Base-by-base conservation (phyloP, 805 yeast genomes). In the Yamadazyma philogaea region DNA sequence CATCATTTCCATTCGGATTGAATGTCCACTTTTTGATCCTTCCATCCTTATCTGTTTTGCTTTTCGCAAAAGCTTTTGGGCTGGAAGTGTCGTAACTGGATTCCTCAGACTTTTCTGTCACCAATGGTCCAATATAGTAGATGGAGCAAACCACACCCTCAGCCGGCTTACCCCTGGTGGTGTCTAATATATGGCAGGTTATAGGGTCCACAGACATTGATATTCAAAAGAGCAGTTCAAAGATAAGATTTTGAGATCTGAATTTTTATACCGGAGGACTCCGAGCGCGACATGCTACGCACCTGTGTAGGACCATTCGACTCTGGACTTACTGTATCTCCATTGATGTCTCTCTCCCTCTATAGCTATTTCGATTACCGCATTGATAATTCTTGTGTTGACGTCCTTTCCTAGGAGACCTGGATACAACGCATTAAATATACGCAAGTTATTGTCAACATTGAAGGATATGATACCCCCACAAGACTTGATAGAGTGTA, bases 181-280 rank as follows among this genome's bases (percentile, higher is more conserved):
- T 89, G 56, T 90, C 96, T 17, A 90, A 70, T 7, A 90, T 78
- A 60, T 90, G 98, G 66, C 97, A 90, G 2, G 96, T 89, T 30
- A 89, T 78, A 34, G 91, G 91, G 24, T 61, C 65, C 26, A 60
- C 65, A 15, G 64, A 53, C 63, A 14, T 27, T 34, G 21, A 31
- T 7, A 26, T 30, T 21, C 3, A 26, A 21, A 24, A 24, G 12
- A 24, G 12, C 10, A 24, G 10, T 24, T 7, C 10, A 24, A 7
- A 16, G 33, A 30, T 14, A 30, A 30, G 33, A 30, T 30, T 30
- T 7, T n/a, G n/a, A n/a, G 8, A 14, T 30, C 7, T 12, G n/a
- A 14, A 12, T 28, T 30, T 16, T 17, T 5, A 30, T n/a, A 36
- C 36, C 40, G 41, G 39, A 33, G 19, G 26, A 15, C 15, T 21